Evolutionary conservation across 805 yeast species (phyloP).

Genomic region (Kodamaea kakaduensis): DNA sequence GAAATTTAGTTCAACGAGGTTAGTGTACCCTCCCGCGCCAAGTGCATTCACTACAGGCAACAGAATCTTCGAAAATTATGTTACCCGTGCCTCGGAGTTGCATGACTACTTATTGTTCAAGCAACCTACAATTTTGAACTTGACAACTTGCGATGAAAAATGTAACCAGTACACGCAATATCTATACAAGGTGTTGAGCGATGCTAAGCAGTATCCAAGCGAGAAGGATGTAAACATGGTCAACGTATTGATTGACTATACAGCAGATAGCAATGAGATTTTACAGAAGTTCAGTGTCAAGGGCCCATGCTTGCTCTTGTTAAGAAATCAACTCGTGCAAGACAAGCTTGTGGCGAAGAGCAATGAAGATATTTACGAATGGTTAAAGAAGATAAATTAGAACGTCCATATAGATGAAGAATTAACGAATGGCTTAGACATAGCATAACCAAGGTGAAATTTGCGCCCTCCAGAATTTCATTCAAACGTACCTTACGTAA

Average conservation of each 20-base stretch:
- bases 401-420: no score
- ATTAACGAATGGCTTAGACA: no score
- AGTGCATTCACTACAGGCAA: conserved; percentile 35
- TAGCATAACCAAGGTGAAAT: no score
- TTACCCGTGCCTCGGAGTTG: conserved; percentile 57
- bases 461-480: no score
- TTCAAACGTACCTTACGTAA: no score
- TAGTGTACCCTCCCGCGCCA: conserved; percentile 41
- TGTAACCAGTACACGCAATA: conserved; percentile 62
- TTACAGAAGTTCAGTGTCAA: conserved; percentile 8
- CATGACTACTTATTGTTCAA: conserved; percentile 49
- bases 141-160: conserved; percentile 63
- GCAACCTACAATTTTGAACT: conserved; percentile 66
- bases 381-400: conserved; percentile 24
- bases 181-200: conserved; percentile 40
- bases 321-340: conserved; percentile 59
- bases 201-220: conserved; percentile 19
- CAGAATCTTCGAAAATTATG: conserved; percentile 35
- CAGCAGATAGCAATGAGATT: conserved; percentile 7
- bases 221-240: conserved; percentile 55
- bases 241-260: conserved; percentile 60
- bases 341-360: conserved; percentile 25
- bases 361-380: conserved; percentile 29
- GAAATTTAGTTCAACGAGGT: conserved; percentile 15
- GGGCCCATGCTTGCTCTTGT: conserved; percentile 34